Conservation (phyloP, 164 flowering plant species). For the Brasenia schreberi region DNA sequence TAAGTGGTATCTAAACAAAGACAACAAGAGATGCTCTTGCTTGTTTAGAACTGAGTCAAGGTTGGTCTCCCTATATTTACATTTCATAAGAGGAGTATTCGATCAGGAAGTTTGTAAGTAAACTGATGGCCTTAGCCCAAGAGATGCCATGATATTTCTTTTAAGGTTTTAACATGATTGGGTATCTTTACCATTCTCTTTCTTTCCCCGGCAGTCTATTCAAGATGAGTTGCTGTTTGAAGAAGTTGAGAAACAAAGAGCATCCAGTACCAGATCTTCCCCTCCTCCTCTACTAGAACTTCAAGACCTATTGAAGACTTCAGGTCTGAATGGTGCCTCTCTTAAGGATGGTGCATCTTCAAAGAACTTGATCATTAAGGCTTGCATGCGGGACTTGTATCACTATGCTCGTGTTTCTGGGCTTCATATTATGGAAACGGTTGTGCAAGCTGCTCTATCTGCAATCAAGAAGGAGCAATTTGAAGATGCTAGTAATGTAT, state of each 20-base stretch:
- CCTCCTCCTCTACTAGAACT: conserved; percentile 64
- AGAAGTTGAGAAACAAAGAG: conserved; percentile 45
- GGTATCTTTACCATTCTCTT: too few species aligned
- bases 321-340: conserved; percentile 15
- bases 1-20: too few species aligned
- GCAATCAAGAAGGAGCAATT: conserved; percentile 67
- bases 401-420: conserved; percentile 92
- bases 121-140: too few species aligned
- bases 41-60: too few species aligned
- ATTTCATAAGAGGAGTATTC: too few species aligned
- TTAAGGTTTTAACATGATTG: too few species aligned
- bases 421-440: conserved; percentile 59
- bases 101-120: too few species aligned
- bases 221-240: conserved; percentile 63
- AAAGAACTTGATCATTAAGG: conserved; percentile 19
- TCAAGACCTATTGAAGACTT: conserved; percentile 17
- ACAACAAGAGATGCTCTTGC: too few species aligned
- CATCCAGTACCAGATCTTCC: conserved; percentile 31
- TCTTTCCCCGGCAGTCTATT: conserved; percentile 48
- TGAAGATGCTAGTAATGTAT: conserved; percentile 79
- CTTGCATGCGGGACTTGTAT: conserved; percentile 77
- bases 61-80: too few species aligned
- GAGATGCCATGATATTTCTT: too few species aligned
- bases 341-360: conserved; percentile 12
- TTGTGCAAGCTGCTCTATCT: conserved; percentile 64